phyloP scores from a whole-genome alignment of 441 rosid species.

The Erodium chrysanthum region DNA sequence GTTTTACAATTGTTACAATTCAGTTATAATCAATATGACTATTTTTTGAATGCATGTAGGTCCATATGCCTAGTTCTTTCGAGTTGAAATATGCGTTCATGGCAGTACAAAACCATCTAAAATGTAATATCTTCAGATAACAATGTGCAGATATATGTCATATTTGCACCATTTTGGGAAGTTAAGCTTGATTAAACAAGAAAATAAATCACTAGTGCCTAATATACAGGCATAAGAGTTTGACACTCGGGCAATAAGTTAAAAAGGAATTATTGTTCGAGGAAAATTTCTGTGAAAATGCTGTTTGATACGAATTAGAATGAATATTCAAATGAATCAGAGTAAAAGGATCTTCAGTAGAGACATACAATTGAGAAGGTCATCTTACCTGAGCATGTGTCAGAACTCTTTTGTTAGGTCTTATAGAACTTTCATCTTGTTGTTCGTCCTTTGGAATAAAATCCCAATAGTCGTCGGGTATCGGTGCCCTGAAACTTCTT shows the following conservation, averaged over 20 bases:
- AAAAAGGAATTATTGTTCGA: not conserved
- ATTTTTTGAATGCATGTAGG: too few species aligned
- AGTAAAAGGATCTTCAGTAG: not conserved
- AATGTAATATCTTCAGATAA: too few species aligned
- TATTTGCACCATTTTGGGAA: too few species aligned
- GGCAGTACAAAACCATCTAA: too few species aligned
- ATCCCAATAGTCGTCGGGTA: conserved; percentile 76
- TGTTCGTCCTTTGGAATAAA: conserved; percentile 51
- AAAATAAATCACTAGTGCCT: too few species aligned
- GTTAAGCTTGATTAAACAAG: too few species aligned
- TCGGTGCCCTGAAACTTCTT: conserved; percentile 25
- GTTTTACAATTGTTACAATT: too few species aligned
- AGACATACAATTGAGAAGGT: not conserved
- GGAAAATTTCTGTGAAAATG: not conserved
- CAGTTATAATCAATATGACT: too few species aligned
- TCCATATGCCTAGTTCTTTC: too few species aligned
- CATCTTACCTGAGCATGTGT: conserved; percentile 69
- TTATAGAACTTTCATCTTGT: conserved; percentile 41
- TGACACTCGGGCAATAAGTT: not conserved
- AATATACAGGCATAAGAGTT: too few species aligned
- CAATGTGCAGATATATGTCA: too few species aligned
- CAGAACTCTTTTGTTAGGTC: conserved; percentile 48
- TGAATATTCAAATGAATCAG: not conserved
- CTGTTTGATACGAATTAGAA: not conserved
- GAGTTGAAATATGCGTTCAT: too few species aligned